phyloP scores from a whole-genome alignment of 2,329 filamentous ascomycete species.

The Neospermospora avenae region DNA sequence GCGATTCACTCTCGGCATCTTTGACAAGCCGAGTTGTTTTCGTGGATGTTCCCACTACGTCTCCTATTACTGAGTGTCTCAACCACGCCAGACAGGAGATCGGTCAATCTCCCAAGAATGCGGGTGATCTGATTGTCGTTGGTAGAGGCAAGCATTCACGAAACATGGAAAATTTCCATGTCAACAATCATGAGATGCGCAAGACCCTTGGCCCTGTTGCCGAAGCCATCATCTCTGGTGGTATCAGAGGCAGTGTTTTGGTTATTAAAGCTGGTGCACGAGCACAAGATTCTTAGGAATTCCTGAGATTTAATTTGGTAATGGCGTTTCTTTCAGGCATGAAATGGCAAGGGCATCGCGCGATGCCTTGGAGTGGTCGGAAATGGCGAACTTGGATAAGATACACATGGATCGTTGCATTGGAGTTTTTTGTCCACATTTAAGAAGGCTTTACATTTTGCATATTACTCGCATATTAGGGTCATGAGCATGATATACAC shows the following conservation, averaged over 20 bases:
- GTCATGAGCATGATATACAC: neutral
- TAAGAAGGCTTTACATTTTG: neutral
- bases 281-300: constrained; percentile 11
- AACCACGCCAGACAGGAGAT: constrained; percentile 56
- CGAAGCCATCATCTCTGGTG: constrained; percentile 55
- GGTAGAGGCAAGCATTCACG: constrained; percentile 43
- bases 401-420: neutral
- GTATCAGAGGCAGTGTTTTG: constrained; percentile 64
- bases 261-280: constrained; percentile 58
- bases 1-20: constrained; percentile 50
- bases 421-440: neutral
- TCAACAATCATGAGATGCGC: constrained; percentile 40
- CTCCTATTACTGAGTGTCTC: constrained; percentile 40
- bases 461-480: neutral
- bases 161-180: constrained; percentile 25
- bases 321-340: neutral
- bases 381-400: neutral
- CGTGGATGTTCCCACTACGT: constrained; percentile 43
- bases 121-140: constrained; percentile 68
- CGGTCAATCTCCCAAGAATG: constrained; percentile 58
- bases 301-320: neutral
- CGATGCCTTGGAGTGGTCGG: neutral
- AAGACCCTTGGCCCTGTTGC: constrained; percentile 58
- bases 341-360: neutral
- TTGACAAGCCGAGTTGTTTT: constrained; percentile 58